These are phyloP conservation scores for Mortierella sp. DNA, from an alignment of 371 early-diverging fungal genomes.

Conservation along the genomic window DNA sequence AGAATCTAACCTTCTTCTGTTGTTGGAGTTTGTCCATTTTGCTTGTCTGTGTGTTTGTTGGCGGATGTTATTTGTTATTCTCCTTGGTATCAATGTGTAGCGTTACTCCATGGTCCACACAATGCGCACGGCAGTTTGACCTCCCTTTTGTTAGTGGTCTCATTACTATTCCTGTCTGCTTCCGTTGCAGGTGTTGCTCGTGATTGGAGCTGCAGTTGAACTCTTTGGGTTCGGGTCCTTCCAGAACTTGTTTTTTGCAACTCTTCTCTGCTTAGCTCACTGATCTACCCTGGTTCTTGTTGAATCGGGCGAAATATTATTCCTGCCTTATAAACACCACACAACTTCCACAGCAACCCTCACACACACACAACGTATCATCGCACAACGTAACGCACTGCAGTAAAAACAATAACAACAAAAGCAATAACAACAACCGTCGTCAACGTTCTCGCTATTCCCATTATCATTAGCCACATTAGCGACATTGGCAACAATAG, in stretches of 20 bases:
- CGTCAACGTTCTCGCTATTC: neutral
- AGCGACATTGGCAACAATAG: neutral
- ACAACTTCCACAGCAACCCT: neutral
- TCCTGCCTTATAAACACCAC: neutral
- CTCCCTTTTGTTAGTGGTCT: neutral
- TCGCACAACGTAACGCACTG: neutral
- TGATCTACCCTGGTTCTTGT: neutral
- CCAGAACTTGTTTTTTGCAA: conserved; percentile 1
- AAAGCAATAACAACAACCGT: neutral
- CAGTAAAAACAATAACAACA: neutral
- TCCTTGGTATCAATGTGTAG: conserved; percentile 1
- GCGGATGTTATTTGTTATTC: neutral
- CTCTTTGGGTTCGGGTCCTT: neutral
- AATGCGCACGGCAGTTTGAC: neutral
- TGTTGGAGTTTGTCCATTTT: no score
- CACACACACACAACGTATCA: neutral
- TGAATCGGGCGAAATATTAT: neutral
- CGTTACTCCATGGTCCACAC: conserved; percentile 1
- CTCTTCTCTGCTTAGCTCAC: neutral
- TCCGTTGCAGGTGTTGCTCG: conserved; percentile 1
- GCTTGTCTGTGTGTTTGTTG: neutral
- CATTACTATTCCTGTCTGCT: neutral
- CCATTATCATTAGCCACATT: neutral
- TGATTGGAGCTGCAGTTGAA: neutral
- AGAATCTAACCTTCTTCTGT: no score